Evolutionary conservation across 495 filamentous ascomycete genomes (phyloP).

Genomic region (Neurospora tetraspora): DNA sequence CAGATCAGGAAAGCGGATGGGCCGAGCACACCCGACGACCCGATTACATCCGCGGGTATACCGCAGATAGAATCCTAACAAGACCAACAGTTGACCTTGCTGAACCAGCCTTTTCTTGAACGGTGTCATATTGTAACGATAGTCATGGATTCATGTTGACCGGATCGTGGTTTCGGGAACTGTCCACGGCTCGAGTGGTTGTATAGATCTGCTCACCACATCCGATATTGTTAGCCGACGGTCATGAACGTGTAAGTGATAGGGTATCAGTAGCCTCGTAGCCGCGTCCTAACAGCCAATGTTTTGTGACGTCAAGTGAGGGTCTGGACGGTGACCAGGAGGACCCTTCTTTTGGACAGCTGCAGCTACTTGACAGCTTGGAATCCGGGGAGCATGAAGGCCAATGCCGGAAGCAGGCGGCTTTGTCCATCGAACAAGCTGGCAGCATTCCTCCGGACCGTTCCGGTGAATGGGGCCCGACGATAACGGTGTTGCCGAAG

Average conservation of each 20-base stretch:
- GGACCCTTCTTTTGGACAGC: neutral
- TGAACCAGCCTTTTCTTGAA: neutral
- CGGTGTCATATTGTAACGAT: neutral
- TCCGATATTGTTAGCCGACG: neutral
- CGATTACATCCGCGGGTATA: neutral
- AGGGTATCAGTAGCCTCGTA: neutral
- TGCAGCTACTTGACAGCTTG: neutral
- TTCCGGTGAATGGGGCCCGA: neutral
- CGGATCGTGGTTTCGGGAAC: neutral
- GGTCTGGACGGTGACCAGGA: neutral
- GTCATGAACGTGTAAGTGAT: neutral
- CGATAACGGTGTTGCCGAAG: neutral
- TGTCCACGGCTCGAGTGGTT: neutral
- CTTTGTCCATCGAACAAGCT: neutral
- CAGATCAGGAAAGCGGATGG: neutral
- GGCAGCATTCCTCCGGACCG: neutral
- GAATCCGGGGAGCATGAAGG: neutral
- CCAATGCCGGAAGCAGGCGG: neutral
- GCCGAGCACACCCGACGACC: neutral
- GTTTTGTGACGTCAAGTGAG: neutral
- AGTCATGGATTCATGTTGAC: neutral
- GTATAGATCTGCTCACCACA: neutral
- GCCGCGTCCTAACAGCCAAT: neutral
- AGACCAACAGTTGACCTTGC: neutral
- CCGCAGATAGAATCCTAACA: neutral